Evolutionary conservation across 805 yeast species (phyloP).

Genomic region (Myxozyma neglecta): DNA sequence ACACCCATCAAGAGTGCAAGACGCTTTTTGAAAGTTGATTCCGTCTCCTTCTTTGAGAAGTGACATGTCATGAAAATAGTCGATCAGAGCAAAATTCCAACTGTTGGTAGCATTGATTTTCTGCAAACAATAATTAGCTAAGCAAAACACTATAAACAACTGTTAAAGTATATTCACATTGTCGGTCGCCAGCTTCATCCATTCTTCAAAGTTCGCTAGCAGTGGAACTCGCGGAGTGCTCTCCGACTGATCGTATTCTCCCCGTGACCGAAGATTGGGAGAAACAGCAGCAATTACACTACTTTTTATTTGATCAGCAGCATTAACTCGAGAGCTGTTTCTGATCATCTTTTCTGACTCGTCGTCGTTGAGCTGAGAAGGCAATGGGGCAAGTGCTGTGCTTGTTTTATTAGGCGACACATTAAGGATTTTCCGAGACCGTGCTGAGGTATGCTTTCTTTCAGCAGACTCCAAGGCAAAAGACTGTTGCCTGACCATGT

Average conservation of each 20-base stretch:
- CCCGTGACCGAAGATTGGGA: background rate
- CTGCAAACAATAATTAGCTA: conserved; percentile 24
- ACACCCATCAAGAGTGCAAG: conserved; percentile 91
- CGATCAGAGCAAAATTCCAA: conserved; percentile 89
- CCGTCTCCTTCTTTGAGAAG: conserved; percentile 71
- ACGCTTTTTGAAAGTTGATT: conserved; percentile 86
- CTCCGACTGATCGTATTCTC: background rate
- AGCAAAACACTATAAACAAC: background rate
- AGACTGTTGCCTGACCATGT: background rate
- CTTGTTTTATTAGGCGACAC: conserved; percentile 8
- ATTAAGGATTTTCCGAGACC: conserved; percentile 6
- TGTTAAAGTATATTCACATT: conserved; percentile 42
- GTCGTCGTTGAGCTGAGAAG: conserved; percentile 21
- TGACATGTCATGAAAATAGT: conserved; percentile 82
- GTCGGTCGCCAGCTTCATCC: conserved; percentile 81
- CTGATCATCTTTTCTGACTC: conserved; percentile 17
- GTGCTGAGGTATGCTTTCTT: background rate
- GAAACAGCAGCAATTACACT: conserved; percentile 17
- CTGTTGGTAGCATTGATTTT: conserved; percentile 81
- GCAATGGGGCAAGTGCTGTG: background rate
- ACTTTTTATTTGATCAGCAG: conserved; percentile 17
- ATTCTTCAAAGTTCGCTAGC: conserved; percentile 60
- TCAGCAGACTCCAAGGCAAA: background rate
- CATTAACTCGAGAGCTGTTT: conserved; percentile 11
- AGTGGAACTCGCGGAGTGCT: conserved; percentile 30